Evolutionary conservation across 1,139 yeast genomes (phyloP), one percentile per base, ranked within the genome.

Genomic region (Protomyces inundatus): DNA sequence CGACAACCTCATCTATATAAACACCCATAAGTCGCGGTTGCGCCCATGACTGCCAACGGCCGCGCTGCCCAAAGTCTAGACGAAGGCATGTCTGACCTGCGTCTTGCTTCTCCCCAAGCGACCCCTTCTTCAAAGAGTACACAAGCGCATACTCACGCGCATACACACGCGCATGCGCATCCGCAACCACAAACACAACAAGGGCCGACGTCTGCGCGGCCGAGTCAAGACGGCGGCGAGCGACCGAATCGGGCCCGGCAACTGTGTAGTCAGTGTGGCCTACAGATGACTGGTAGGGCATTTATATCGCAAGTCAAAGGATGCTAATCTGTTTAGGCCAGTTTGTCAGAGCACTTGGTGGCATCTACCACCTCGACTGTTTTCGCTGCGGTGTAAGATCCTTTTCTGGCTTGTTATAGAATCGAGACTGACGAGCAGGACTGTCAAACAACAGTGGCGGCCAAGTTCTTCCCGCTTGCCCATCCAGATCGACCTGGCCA

Each of bases 401-500:
- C 32, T 9, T 51, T 35, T 30, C 37, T 9, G 12, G 7, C 35
- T 52, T 39, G 33, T 39, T 6, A 54, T 16, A 3, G 14, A 12
- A 6, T 12, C 6, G 35, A 33, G 10, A 33, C 58, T 34, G n/a
- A 36, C 33, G 6, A 81, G 84, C 81, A 63, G 59, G 70, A 69
- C 58, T 62, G 68, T 33, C 66, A 69, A 34, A 69, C 68, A 30
- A 70, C 70, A 14, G 70, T 69, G n/a, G 69, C 78, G 30, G 77
- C 80, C 6, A 79, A 77, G 66, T 80, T 78, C 67, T 80, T 79
- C 65, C 81, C 82, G 0, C 81, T 74, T 67, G 75, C 76, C 1
- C 74, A 75, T 14, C 77, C 77, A 10, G 76, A 76, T 1, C 67
- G 69, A 3, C 56, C 62, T 36, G 71, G 72, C 6, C 68, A 70